phyloP scores from a whole-genome alignment of 176 grass and related monocot species.

The Paspalum notatum region DNA sequence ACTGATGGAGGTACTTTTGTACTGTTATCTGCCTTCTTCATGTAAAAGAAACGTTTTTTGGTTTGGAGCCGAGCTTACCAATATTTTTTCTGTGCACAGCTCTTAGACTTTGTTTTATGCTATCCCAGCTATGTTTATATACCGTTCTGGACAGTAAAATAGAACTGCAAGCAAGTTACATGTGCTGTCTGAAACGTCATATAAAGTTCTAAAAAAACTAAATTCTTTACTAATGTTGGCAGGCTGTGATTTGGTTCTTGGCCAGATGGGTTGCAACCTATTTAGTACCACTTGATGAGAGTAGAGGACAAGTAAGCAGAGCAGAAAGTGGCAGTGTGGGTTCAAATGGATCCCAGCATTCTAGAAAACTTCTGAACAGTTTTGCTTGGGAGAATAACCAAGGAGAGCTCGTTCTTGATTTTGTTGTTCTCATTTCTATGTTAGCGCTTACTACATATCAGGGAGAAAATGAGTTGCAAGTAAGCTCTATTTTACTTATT shows the following conservation, averaged over 20 bases:
- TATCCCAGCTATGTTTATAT: not conserved
- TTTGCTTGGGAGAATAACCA: slow-evolving; percentile 95
- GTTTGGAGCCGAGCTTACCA: slow-evolving; percentile 10
- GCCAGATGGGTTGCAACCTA: slow-evolving; percentile 97
- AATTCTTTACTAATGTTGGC: slow-evolving; percentile 53
- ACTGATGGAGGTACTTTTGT: slow-evolving; percentile 83
- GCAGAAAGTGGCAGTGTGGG: slow-evolving; percentile 46
- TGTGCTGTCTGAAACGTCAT: too few species aligned
- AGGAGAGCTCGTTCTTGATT: slow-evolving; percentile 89
- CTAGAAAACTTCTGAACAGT: slow-evolving; percentile 77
- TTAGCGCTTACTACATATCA: slow-evolving; percentile 78
- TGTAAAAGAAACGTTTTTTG: not conserved
- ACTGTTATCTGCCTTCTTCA: slow-evolving; percentile 22
- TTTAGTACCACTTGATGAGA: slow-evolving; percentile 80
- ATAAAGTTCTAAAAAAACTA: not conserved
- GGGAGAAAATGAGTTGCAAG: slow-evolving; percentile 93
- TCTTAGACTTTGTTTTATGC: slow-evolving; percentile 22
- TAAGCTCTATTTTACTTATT: slow-evolving; percentile 39
- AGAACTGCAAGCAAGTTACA: too few species aligned
- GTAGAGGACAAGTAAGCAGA: slow-evolving; percentile 63
- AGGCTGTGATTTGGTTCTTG: slow-evolving; percentile 92
- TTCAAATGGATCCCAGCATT: slow-evolving; percentile 58
- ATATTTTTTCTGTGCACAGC: slow-evolving; percentile 17
- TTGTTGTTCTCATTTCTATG: slow-evolving; percentile 77
- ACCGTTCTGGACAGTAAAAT: too few species aligned